Evolutionary conservation across 225 moss, liverwort and hornwort species (phyloP).

Genomic region (Straminergon stramineum): DNA sequence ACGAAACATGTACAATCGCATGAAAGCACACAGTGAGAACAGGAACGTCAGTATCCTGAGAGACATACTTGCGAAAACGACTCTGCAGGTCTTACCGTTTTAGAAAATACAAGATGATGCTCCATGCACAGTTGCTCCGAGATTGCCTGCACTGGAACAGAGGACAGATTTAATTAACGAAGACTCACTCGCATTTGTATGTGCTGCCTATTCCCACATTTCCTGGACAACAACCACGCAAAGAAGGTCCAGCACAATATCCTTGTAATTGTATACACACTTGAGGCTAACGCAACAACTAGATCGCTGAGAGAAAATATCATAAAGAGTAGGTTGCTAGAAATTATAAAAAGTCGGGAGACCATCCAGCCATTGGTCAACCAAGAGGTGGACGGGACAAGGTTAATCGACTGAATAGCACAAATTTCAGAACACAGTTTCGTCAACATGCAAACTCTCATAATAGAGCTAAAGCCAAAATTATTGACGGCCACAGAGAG

Average conservation of each 20-base stretch:
- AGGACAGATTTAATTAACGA: slow-evolving; percentile 3
- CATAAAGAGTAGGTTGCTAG: not conserved
- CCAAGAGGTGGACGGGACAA: not conserved
- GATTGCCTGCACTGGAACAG: slow-evolving; percentile 69
- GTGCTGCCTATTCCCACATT: not conserved
- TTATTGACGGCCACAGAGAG: not conserved
- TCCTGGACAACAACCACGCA: not conserved
- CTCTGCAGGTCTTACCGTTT: slow-evolving; percentile 36
- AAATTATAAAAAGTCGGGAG: not conserved
- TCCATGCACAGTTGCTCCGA: slow-evolving; percentile 93
- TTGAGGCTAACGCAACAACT: not conserved
- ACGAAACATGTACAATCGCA: not conserved
- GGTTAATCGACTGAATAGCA: not conserved
- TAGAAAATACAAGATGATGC: slow-evolving; percentile 81
- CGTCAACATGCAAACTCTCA: not conserved
- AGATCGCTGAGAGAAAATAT: not conserved
- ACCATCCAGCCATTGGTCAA: not conserved
- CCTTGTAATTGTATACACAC: not conserved
- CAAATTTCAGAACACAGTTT: not conserved
- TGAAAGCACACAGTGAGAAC: not conserved
- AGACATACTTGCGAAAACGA: not conserved
- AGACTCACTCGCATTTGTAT: not conserved
- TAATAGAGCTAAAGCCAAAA: not conserved
- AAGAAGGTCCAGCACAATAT: not conserved
- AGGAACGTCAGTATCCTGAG: not conserved